phyloP scores from a whole-genome alignment of 495 filamentous ascomycete genomes.

The Parmelia sp. region DNA sequence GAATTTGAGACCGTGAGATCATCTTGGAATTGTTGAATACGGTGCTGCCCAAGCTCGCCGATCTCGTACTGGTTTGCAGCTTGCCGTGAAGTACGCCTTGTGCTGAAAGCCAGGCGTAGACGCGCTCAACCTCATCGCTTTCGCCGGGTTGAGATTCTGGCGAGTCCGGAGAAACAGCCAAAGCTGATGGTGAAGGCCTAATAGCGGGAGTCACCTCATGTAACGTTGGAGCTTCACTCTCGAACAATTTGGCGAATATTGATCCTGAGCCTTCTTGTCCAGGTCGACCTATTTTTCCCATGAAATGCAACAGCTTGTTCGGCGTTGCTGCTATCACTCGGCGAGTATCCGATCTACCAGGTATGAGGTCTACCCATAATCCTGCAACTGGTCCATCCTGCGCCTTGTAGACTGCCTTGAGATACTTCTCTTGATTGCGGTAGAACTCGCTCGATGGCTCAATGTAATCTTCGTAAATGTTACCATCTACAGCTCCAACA shows the following conservation, averaged over 20 bases:
- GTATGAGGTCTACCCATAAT: constrained; percentile 68
- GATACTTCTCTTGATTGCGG: constrained; percentile 85
- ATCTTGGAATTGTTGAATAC: constrained; percentile 67
- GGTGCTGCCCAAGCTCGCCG: constrained; percentile 54
- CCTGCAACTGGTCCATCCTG: constrained; percentile 74
- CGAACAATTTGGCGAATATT: constrained; percentile 82
- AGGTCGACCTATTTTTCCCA: constrained; percentile 64
- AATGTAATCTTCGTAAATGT: constrained; percentile 91
- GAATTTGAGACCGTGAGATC: constrained; percentile 63
- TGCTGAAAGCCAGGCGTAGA: constrained; percentile 84
- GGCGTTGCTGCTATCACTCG: constrained; percentile 73
- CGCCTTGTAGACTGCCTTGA: constrained; percentile 70
- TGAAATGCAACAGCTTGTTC: constrained; percentile 66
- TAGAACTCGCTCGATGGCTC: constrained; percentile 92
- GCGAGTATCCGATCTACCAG: constrained; percentile 59
- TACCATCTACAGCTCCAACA: constrained; percentile 83
- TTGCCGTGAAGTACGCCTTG: constrained; percentile 86
- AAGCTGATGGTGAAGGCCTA: constrained; percentile 50
- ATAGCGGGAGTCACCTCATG: constrained; percentile 59
- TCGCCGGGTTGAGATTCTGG: constrained; percentile 44
- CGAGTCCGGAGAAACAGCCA: constrained; percentile 71
- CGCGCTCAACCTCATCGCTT: constrained; percentile 50
- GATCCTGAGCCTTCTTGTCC: constrained; percentile 75
- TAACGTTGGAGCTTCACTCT: constrained; percentile 67
- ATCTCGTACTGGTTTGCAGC: constrained; percentile 48